Evolutionary conservation across 768 basidiomycete species (phyloP).

Genomic region (Leccinum ochraceum): DNA sequence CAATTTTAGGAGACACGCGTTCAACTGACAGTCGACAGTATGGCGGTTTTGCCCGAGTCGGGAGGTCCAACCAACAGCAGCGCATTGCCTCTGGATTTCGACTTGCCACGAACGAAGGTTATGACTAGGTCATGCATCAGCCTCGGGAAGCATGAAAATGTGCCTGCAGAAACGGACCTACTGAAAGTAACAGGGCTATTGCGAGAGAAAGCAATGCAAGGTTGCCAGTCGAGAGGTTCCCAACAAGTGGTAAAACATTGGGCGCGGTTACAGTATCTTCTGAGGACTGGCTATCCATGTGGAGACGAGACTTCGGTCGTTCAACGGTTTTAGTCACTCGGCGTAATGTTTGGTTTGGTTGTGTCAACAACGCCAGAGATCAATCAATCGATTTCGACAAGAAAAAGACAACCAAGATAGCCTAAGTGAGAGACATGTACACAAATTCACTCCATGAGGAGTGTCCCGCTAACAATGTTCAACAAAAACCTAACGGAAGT

Average conservation of each 20-base stretch:
- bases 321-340: not conserved
- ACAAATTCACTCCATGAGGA: not conserved
- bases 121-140: constrained; percentile 42
- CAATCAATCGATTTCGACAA: not conserved
- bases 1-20: not conserved
- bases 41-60: constrained; percentile 81
- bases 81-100: constrained; percentile 52
- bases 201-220: constrained; percentile 44
- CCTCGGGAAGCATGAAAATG: not conserved
- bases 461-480: constrained; percentile 2
- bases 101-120: constrained; percentile 43
- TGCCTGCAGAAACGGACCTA: constrained; percentile 38
- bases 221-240: constrained; percentile 40
- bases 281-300: constrained; percentile 16
- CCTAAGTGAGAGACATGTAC: not conserved
- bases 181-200: constrained; percentile 44
- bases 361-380: constrained; percentile 1
- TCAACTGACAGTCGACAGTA: constrained; percentile 63
- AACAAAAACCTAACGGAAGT: constrained; percentile 1
- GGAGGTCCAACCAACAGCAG: constrained; percentile 75
- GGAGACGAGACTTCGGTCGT: not conserved
- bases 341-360: constrained; percentile 27
- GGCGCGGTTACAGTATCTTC: constrained; percentile 25
- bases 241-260: constrained; percentile 38
- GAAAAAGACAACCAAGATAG: not conserved